Evolutionary conservation across 2,329 filamentous ascomycete species (phyloP).

Genomic region (Colletotrichum sp.): DNA sequence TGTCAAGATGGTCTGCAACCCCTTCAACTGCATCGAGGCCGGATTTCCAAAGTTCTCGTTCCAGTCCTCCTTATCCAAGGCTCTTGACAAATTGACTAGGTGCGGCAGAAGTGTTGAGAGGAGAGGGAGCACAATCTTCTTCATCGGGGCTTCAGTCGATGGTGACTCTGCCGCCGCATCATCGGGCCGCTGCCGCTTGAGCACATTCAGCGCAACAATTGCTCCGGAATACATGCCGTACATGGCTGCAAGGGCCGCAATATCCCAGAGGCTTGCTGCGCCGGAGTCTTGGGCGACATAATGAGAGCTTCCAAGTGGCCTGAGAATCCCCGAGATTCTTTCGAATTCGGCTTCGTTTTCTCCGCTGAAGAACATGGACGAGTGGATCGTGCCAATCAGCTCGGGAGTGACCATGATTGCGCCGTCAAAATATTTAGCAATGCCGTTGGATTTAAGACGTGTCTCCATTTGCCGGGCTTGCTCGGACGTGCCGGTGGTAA

Average conservation of each 20-base stretch:
- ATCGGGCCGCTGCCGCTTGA: slow-evolving; percentile 22
- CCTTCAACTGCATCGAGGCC: slow-evolving; percentile 28
- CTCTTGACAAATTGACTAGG: slow-evolving; percentile 22
- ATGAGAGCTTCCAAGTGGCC: slow-evolving; percentile 22
- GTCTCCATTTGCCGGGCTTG: slow-evolving; percentile 24
- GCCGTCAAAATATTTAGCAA: slow-evolving; percentile 28
- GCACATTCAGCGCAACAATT: slow-evolving; percentile 26
- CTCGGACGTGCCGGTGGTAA: slow-evolving; percentile 30
- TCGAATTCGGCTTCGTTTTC: slow-evolving; percentile 19
- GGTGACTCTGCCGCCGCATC: not conserved
- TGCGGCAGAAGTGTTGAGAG: slow-evolving; percentile 29
- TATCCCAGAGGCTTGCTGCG: slow-evolving; percentile 27
- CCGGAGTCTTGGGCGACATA: slow-evolving; percentile 24
- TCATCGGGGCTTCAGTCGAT: not conserved
- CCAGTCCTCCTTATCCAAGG: slow-evolving; percentile 26
- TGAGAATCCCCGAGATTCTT: slow-evolving; percentile 2
- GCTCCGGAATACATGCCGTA: slow-evolving; percentile 30
- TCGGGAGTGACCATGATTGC: slow-evolving; percentile 32
- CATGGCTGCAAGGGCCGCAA: slow-evolving; percentile 29
- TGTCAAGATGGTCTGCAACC: slow-evolving; percentile 25
- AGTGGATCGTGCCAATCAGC: slow-evolving; percentile 26
- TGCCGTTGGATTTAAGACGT: slow-evolving; percentile 17
- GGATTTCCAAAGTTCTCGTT: slow-evolving; percentile 29
- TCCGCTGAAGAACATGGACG: slow-evolving; percentile 27
- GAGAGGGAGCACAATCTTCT: slow-evolving; percentile 25